Evolutionary conservation across 2,329 filamentous ascomycete species (phyloP).

Genomic region (Neobulgaria alba): DNA sequence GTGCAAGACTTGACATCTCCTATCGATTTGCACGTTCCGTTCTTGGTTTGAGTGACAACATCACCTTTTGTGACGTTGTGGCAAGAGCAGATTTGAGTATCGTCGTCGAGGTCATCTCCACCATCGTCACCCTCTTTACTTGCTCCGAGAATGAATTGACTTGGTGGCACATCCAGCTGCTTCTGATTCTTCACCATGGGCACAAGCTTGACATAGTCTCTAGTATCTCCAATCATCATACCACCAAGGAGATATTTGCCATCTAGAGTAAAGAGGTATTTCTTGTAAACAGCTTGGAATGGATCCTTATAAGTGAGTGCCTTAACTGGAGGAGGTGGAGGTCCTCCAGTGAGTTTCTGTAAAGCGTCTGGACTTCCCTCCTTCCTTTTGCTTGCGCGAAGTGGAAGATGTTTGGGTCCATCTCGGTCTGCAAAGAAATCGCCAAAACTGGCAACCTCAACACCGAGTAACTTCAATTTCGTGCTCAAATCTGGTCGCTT

Average conservation of each 20-base stretch:
- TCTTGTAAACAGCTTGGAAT: conserved; percentile 84
- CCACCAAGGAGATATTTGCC: conserved; percentile 88
- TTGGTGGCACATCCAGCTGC: conserved; percentile 65
- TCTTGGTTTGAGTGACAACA: conserved; percentile 62
- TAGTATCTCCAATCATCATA: conserved; percentile 94
- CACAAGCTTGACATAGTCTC: conserved; percentile 82
- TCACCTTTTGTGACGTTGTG: conserved; percentile 89
- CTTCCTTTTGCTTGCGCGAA: conserved; percentile 40
- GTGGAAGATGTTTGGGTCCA: conserved; percentile 67
- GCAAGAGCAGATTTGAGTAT: conserved; percentile 85
- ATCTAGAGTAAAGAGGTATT: conserved; percentile 83
- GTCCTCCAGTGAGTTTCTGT: conserved; percentile 45
- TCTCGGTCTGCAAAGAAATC: conserved; percentile 89
- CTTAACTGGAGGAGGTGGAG: conserved; percentile 58
- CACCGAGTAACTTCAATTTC: conserved; percentile 80
- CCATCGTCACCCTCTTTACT: conserved; percentile 66
- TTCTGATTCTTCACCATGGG: conserved; percentile 82
- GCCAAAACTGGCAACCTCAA: conserved; percentile 87
- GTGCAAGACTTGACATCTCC: conserved; percentile 82
- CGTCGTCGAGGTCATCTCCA: conserved; percentile 69
- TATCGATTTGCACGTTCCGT: conserved; percentile 72
- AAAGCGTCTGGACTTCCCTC: conserved; percentile 31
- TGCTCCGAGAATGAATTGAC: conserved; percentile 75
- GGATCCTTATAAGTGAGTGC: conserved; percentile 83
- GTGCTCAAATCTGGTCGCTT: conserved; percentile 82